Evolutionary conservation across 2,329 filamentous ascomycete species (phyloP).

Genomic region (Taxawa tesnikishii): DNA sequence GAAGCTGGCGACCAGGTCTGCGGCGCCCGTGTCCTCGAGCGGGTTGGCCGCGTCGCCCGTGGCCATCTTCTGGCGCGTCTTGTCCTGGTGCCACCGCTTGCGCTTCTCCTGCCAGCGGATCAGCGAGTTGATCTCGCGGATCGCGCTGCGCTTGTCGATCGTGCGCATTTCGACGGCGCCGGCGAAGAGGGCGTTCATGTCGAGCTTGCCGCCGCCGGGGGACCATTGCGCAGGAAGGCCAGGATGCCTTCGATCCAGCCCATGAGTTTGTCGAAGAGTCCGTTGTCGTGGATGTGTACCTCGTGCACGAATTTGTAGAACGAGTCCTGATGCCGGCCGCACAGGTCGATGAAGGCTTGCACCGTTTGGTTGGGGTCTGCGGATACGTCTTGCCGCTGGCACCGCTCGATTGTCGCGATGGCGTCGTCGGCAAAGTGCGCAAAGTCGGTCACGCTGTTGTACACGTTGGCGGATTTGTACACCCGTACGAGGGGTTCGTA

Average conservation of each 20-base stretch:
- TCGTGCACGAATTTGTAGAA: constrained; percentile 99
- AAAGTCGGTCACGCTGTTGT: constrained; percentile 95
- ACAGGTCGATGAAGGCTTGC: constrained; percentile 94
- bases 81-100: constrained; percentile 97
- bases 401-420: constrained; percentile 63
- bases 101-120: constrained; percentile 90
- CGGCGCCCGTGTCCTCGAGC: constrained; percentile 25
- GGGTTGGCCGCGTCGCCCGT: constrained; percentile 41
- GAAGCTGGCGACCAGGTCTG: constrained; percentile 48
- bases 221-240: constrained; percentile 80
- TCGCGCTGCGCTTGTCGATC: constrained; percentile 60
- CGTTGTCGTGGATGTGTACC: constrained; percentile 92
- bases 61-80: constrained; percentile 98
- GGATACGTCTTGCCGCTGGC: constrained; percentile 65
- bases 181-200: constrained; percentile 88
- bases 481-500: constrained; percentile 95
- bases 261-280: constrained; percentile 93
- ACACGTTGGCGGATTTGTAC: constrained; percentile 97
- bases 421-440: constrained; percentile 86
- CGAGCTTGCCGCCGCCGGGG: constrained; percentile 66
- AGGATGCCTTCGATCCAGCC: constrained; percentile 93
- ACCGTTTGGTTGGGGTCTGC: constrained; percentile 97
- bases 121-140: constrained; percentile 70
- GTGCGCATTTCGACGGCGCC: constrained; percentile 56
- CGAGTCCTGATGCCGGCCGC: constrained; percentile 86